Base-by-base conservation (phyloP, 192 early-diverging fungal genomes). In the Backusella tuberculispora region DNA sequence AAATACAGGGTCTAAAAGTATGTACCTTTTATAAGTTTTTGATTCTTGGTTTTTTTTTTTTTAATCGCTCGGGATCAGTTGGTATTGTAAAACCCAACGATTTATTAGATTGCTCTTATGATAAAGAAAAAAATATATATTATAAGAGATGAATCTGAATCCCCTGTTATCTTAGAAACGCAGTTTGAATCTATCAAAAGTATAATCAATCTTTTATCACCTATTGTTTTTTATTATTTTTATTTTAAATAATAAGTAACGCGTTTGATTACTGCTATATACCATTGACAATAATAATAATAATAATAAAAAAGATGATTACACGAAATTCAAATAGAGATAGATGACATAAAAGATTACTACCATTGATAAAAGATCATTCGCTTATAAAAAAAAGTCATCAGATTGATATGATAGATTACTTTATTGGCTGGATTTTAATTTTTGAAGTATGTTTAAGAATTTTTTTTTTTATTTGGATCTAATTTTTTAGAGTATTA, bases 151-250 rank as follows among this genome's bases (percentile, higher is more conserved):
- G 53, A 60, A 67, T 42, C 66, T 67, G 66, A 67, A 67, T 67
- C 66, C 66, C 19, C 19, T 67, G 66, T 40, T 67, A 67, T 67
- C 40, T 67, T 42, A 34, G 38, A 66, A 67, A 67, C 66, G 66
- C 66, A 43, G 66, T 67, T 41, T 42, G 21, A 41, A 40, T 66
- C 34, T 19, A 67, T 41, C 41, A 67, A 41, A 34, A 41, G 66
- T 3, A 21, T 7, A 17, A 21, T 43, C 19, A 21, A 19, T 40
- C 0, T 43, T 41, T 24, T 43, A 21, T 38, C 14, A 10, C 14
- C 12, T 63, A 24, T 63, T 63, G 5, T 24, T 15, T 14, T 5
- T 12, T 34, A 12, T 45, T n/a, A 5, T 12, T 43, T 17, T 43
- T 66, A 13, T 8, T 67, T 17, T 67, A 6, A 40, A 14, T 24